Evolutionary conservation across 2,329 filamentous ascomycete species (phyloP).

Genomic region (Harringtonia aguacate): DNA sequence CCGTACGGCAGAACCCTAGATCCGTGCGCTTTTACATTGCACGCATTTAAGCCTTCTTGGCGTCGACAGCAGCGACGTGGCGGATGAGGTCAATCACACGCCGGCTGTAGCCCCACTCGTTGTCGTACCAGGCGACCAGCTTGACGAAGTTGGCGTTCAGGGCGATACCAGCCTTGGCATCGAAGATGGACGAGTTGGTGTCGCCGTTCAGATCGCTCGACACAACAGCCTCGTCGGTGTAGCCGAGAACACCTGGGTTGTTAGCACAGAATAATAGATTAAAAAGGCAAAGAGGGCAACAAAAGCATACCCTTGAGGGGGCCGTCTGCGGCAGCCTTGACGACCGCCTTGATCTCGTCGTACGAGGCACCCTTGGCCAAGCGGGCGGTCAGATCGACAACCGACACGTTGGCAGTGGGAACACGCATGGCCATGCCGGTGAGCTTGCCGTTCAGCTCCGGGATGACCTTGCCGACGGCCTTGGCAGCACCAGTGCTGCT

Average conservation of each 20-base stretch:
- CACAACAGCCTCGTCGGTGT: conserved; percentile 96
- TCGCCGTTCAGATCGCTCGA: conserved; percentile 91
- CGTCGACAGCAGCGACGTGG: conserved; percentile 72
- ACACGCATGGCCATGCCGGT: conserved; percentile 99
- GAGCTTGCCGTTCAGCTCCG: conserved; percentile 95
- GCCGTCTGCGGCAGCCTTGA: conserved; percentile 81
- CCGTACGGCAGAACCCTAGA: background rate
- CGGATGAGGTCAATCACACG: conserved; percentile 75
- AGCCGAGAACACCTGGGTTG: conserved; percentile 65
- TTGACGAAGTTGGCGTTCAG: conserved; percentile 99
- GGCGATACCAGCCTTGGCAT: conserved; percentile 97
- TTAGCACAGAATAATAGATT: background rate
- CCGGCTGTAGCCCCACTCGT: conserved; percentile 99
- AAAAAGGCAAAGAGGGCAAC: background rate
- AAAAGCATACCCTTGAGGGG: conserved; percentile 65
- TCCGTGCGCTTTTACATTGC: background rate
- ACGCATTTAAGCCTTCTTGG: conserved; percentile 26
- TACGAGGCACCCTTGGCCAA: conserved; percentile 82
- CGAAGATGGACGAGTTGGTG: conserved; percentile 92
- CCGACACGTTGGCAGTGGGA: conserved; percentile 95
- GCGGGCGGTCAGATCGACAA: conserved; percentile 92
- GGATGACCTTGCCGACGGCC: conserved; percentile 99
- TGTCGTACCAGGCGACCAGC: conserved; percentile 97
- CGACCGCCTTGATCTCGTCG: conserved; percentile 83
- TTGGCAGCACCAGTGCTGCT: conserved; percentile 98